Conservation (phyloP, 495 filamentous ascomycete species). For the Xylaria flabelliformis region DNA sequence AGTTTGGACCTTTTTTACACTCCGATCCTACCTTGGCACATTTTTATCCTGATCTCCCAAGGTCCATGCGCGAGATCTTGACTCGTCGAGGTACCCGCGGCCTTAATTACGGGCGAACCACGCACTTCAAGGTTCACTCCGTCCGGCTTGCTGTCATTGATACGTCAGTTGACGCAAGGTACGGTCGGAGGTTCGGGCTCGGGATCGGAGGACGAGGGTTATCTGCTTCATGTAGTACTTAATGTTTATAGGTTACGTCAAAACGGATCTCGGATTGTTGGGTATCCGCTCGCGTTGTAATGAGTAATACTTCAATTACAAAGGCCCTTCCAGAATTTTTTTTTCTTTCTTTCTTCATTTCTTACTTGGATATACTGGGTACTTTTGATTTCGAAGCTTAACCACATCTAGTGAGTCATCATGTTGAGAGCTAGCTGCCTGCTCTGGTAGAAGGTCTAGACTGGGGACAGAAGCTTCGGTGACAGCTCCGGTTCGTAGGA, state of each 20-base stretch:
- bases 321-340: background rate
- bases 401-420: constrained; percentile 1
- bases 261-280: constrained; percentile 7
- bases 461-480: background rate
- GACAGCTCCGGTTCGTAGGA: constrained; percentile 5
- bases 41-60: constrained; percentile 1
- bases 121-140: constrained; percentile 19
- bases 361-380: background rate
- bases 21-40: background rate
- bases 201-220: background rate
- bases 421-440: background rate
- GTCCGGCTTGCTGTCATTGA: constrained; percentile 3
- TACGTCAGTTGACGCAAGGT: constrained; percentile 25
- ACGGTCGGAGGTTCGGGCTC: background rate
- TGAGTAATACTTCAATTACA: background rate
- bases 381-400: background rate
- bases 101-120: background rate
- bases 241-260: background rate
- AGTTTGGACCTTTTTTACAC: background rate
- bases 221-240: no score
- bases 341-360: background rate
- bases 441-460: background rate
- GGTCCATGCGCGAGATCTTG: constrained; percentile 1
- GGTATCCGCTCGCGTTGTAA: background rate
- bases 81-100: constrained; percentile 7